phyloP scores from a whole-genome alignment of 2,329 filamentous ascomycete genomes.

The Sphaerulina musiva region DNA sequence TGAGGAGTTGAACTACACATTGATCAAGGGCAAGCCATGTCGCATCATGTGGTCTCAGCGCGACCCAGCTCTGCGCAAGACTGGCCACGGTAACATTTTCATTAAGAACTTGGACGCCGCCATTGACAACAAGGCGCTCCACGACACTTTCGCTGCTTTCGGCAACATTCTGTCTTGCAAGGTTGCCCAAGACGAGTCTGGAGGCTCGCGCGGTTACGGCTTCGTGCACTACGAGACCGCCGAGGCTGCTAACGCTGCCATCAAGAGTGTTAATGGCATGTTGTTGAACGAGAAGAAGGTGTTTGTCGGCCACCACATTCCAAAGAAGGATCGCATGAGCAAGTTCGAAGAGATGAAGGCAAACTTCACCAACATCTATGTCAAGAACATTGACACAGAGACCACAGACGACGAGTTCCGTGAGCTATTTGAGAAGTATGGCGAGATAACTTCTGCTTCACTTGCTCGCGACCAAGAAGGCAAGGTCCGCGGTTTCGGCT shows the following conservation, averaged over 20 bases:
- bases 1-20: slow-evolving; percentile 98
- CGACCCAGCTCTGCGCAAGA: slow-evolving; percentile 98
- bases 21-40: slow-evolving; percentile 98
- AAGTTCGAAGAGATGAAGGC: slow-evolving; percentile 99
- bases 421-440: slow-evolving; percentile 81
- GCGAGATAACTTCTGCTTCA: slow-evolving; percentile 91
- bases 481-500: slow-evolving; percentile 91
- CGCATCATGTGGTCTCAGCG: slow-evolving; percentile 99
- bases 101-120: slow-evolving; percentile 99
- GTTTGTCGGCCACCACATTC: slow-evolving; percentile 97
- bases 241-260: slow-evolving; percentile 90
- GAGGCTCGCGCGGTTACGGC: slow-evolving; percentile 96
- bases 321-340: slow-evolving; percentile 99
- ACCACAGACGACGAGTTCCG: slow-evolving; percentile 92
- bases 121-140: slow-evolving; percentile 99
- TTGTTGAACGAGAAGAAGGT: slow-evolving; percentile 99
- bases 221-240: slow-evolving; percentile 99
- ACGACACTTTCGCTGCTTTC: slow-evolving; percentile 98
- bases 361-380: slow-evolving; percentile 99
- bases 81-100: slow-evolving; percentile 97
- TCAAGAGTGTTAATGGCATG: slow-evolving; percentile 99
- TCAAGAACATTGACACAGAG: slow-evolving; percentile 90
- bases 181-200: slow-evolving; percentile 94
- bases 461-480: slow-evolving; percentile 92
- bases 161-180: slow-evolving; percentile 99